Base-by-base conservation (phyloP, 306 rosid species). In the Inga leiocalycina region DNA sequence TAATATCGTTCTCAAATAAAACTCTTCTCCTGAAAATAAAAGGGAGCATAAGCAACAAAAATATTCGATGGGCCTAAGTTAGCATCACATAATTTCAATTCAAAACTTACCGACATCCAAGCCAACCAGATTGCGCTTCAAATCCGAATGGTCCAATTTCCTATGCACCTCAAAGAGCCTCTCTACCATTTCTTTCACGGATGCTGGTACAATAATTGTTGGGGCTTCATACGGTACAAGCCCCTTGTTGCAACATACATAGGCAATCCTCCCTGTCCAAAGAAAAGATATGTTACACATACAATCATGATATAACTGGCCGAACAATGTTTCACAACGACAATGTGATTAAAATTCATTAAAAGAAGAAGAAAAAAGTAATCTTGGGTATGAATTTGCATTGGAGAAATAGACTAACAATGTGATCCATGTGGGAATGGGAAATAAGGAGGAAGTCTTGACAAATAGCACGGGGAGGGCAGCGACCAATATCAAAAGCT, bases 381-480 rank as follows among this genome's bases (percentile, higher is more conserved):
- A 22, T 83, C 37, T 49, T 20, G 10, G 8, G 44, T 3, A n/a
- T 41, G 66, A 37, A 56, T 74, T 74, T 73, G 20, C 12, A 43
- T 13, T 61, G 79, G 66, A 37, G 30, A 34, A 70, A 80, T 81
- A 51, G 68, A 43, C 94, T 84, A 82, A 96, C 99, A 70, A 96
- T 96, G 92, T 93, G 99, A 87, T 96, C 99, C 97, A 96, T 90
- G 85, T 96, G 99, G 27, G 92, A 92, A 87, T 93, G 99, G 19
- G 99, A 92, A 87, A 93, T 93, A 39, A 90, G 89, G 77, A 96
- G 90, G 75, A 92, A 93, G 83, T 93, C 91, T 67, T 92, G 97
- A 22, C 88, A 71, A 45, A 96, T 84, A 67, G 99, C 99, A 2
- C 94, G 97, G 39, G 90, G 93, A 20, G 99, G 99, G 85, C 98